Evolutionary conservation across 2,329 filamentous ascomycete genomes (phyloP), one percentile per base, ranked within the genome.

Genomic region (Pseudocercospora fijiensis): DNA sequence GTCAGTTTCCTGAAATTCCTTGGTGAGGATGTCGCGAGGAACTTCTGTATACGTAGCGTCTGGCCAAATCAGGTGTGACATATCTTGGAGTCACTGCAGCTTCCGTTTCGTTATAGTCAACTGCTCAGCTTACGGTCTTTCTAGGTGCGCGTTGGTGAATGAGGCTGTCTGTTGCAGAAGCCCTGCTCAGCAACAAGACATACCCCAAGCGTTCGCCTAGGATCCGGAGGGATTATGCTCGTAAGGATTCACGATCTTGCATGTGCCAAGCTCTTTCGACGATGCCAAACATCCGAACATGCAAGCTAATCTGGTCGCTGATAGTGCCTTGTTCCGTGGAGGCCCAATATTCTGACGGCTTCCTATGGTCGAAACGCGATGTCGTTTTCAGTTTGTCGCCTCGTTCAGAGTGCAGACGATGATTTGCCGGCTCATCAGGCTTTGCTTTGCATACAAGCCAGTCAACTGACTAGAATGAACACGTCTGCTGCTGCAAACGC

Each of bases 151-250:
- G 49, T 53, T 30, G 49, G 49, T 53, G 49, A 53, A 49, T 53
- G 49, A 53, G 49, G 49, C 49, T 53, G 49, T 53, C 49, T 9
- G 49, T 30, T 53, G 6, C 26, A 28, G 6, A 53, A 28, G 49
- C 10, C 49, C 49, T 53, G 49, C 16, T 26, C 26, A 28, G 26
- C 10, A 53, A 30, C 49, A 27, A 28, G 49, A 24, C 49, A 28
- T 53, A 53, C 49, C 49, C 49, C 49, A 53, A 53, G 49, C 49
- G 49, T 53, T 53, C 49, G 24, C 49, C 49, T 4, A 28, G 49
- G 49, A 10, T 53, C 16, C 16, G 3, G 22, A 24, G 16, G 49
- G 49, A 53, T 53, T n/a, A 53, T 53, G 49, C 49, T 53, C 49
- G 49, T 53, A n/a, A n/a, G 24, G 22, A 24, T 26, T 53, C n/a